Base-by-base conservation (phyloP, 1,284 basidiomycete genomes). In the Naganishia sp. region DNA sequence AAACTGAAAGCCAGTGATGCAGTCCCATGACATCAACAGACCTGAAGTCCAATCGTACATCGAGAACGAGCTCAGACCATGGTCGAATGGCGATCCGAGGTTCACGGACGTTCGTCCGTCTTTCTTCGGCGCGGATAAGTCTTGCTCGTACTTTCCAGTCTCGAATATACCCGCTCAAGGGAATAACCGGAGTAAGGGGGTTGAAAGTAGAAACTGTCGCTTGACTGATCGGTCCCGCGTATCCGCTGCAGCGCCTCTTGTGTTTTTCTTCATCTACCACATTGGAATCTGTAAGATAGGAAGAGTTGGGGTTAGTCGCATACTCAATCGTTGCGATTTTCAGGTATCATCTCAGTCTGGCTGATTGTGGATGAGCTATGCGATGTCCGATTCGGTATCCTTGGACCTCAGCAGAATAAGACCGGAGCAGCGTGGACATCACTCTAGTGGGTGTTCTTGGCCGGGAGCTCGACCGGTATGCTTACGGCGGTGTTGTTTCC, bases 381-480 rank as follows among this genome's bases (percentile, higher is more conserved):
- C 25, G 55, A 63, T 28, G 46, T 56, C 1, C 39, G 66, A 11
- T 67, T 67, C 28, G 66, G 66, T 7, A 63, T 67, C 28, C 33
- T 67, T 0, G 53, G 60, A 28, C 66, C 66, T 2, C 66, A 67
- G 28, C 46, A 64, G 25, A 67, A 49, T n/a, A 67, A 67, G 42
- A 61, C 52, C 3, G 66, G 66, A 6, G 66, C 66, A 6, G 53
- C 60, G 2, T 67, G 66, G 66, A 67, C 66, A 3, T 16, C n/a
- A 6, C 56, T 67, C 39, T 67, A 67, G 66, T 67, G 16, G 42
- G 65, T 5, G 31, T 13, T 49, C n/a, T 1, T 18, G 21, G 25
- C 7, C 10, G 7, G 1, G 0, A 52, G 7, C 13, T 23, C 23
- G 50, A 10, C 23, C 28, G 39, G 6, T 44, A 11, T 5, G 50